These are phyloP conservation scores for Ochetophila trinervis DNA, from an alignment of 306 rosid genomes.

Conservation along the genomic window DNA sequence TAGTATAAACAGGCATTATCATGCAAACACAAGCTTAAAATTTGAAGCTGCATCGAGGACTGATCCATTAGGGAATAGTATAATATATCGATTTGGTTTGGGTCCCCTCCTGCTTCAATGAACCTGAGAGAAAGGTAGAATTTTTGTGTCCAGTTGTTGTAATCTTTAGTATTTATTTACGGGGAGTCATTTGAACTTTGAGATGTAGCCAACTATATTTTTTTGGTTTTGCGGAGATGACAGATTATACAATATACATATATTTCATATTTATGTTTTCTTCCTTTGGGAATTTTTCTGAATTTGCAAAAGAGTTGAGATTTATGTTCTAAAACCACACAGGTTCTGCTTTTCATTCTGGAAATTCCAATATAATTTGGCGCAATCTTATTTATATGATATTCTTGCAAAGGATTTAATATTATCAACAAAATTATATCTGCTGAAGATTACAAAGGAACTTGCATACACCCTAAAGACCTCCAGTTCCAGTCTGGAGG, in stretches of 20 bases:
- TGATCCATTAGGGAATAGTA: conserved; percentile 12
- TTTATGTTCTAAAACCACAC: too few relatives aligned
- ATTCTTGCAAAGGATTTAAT: too few relatives aligned
- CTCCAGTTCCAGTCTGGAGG: too few relatives aligned
- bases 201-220: not conserved
- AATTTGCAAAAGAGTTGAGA: too few relatives aligned
- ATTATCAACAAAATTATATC: too few relatives aligned
- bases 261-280: not conserved
- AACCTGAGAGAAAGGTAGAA: not conserved
- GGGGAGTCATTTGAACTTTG: not conserved
- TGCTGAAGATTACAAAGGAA: too few relatives aligned
- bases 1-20: not conserved
- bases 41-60: conserved; percentile 21
- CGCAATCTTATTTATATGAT: too few relatives aligned
- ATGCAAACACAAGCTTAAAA: conserved; percentile 23
- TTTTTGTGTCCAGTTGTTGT: conserved; percentile 27
- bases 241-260: not conserved
- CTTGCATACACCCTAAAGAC: too few relatives aligned
- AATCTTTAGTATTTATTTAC: not conserved
- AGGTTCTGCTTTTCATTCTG: too few relatives aligned
- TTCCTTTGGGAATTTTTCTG: too few relatives aligned
- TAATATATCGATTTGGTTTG: conserved; percentile 9
- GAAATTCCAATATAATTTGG: too few relatives aligned
- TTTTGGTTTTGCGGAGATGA: not conserved
- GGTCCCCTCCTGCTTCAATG: not conserved